A percentile compares a stretch with the other conserved stretches of the same genome.
Evolutionary conservation across 805 yeast genomes (phyloP).

Genomic region (Ogataea haglerorum): DNA sequence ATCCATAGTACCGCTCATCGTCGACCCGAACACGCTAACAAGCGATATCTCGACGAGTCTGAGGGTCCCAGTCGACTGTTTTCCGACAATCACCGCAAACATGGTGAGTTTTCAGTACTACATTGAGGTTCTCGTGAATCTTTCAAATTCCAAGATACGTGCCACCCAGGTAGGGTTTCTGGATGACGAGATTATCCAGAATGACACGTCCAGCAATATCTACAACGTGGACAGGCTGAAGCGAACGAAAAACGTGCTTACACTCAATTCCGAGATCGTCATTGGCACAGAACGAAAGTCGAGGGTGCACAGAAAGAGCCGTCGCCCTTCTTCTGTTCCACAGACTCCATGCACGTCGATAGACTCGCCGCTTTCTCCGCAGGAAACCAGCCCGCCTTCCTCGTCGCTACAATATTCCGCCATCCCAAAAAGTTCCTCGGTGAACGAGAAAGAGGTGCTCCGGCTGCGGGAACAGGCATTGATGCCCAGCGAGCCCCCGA

Average conservation of each 20-base stretch:
- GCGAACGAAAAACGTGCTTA: conserved; percentile 70
- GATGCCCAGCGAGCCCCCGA: conserved; percentile 56
- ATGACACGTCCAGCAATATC: conserved; percentile 34
- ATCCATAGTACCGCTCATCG: conserved; percentile 67
- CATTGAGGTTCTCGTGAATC: conserved; percentile 76
- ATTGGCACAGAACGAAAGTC: conserved; percentile 71
- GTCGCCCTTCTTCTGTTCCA: conserved; percentile 1
- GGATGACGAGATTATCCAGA: conserved; percentile 26
- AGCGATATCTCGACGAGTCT: conserved; percentile 60
- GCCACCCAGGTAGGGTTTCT: conserved; percentile 15
- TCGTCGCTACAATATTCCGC: conserved; percentile 10
- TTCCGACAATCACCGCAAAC: conserved; percentile 74
- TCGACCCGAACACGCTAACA: conserved; percentile 62
- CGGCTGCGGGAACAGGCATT: conserved; percentile 54
- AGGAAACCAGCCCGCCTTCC: conserved; percentile 3
- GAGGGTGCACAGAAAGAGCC: conserved; percentile 22
- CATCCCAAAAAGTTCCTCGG: conserved; percentile 10
- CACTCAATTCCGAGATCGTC: conserved; percentile 74
- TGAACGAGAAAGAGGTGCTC: conserved; percentile 58
- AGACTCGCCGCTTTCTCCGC: conserved; percentile 6
- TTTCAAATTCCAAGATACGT: conserved; percentile 50
- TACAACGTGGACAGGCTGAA: conserved; percentile 80
- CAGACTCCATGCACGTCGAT: conserved; percentile 4
- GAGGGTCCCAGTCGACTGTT: conserved; percentile 77
- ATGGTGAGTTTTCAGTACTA: conserved; percentile 80